These are phyloP conservation scores for Speleostelium caveatum DNA, from an alignment of 78 protist species.

Conservation along the genomic window DNA sequence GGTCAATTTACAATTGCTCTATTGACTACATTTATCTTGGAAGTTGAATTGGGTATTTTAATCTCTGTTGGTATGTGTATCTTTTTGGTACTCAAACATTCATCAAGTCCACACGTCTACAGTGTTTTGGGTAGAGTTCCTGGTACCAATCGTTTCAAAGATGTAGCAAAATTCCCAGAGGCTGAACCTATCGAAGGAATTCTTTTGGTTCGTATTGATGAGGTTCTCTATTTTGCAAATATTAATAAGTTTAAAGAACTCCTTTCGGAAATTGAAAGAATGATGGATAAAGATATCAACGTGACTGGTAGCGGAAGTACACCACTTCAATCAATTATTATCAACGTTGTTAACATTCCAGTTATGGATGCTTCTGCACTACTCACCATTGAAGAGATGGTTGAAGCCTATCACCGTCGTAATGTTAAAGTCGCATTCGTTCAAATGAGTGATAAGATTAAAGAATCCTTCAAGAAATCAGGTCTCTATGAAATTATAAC, in stretches of 20 bases:
- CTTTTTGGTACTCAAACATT: constrained; percentile 71
- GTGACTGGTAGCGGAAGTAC: constrained; percentile 49
- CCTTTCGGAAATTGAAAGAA: constrained; percentile 63
- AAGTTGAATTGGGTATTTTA: constrained; percentile 76
- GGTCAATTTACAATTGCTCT: constrained; percentile 53
- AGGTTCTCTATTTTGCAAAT: constrained; percentile 71
- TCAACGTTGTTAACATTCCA: constrained; percentile 73
- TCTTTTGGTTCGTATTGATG: constrained; percentile 71
- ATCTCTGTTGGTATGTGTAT: constrained; percentile 78
- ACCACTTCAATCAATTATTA: constrained; percentile 71
- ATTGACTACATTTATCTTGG: constrained; percentile 62
- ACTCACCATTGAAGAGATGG: constrained; percentile 70
- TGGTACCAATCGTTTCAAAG: constrained; percentile 70
- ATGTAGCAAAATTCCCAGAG: constrained; percentile 80
- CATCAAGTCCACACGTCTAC: constrained; percentile 81
- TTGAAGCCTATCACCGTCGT: constrained; percentile 64
- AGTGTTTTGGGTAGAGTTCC: constrained; percentile 70
- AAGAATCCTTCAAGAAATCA: constrained; percentile 65
- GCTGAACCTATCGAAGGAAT: constrained; percentile 81
- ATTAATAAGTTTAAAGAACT: constrained; percentile 74
- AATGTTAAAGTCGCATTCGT: constrained; percentile 69
- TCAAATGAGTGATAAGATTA: constrained; percentile 61
- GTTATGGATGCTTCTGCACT: constrained; percentile 74
- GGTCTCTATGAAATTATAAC: constrained; percentile 68
- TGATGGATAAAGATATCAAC: constrained; percentile 57